phyloP scores from a whole-genome alignment of 1,284 basidiomycete species.

The Thelephora terrestris region DNA sequence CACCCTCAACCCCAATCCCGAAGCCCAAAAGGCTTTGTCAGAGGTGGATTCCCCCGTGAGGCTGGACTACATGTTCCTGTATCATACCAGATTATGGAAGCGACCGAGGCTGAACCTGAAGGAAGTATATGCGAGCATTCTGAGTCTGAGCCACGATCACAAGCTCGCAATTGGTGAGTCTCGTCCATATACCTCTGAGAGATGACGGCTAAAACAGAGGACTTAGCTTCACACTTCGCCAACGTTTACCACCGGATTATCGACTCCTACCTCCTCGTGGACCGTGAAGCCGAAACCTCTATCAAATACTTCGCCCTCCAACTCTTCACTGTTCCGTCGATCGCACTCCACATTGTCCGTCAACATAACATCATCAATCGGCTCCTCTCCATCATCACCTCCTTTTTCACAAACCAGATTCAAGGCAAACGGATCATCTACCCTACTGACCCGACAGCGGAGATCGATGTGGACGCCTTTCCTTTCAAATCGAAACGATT shows the following conservation, averaged over 20 bases:
- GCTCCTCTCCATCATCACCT: constrained; percentile 71
- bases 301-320: constrained; percentile 89
- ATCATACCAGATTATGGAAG: constrained; percentile 81
- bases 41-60: constrained; percentile 50
- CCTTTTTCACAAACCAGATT: constrained; percentile 87
- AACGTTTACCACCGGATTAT: constrained; percentile 81
- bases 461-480: constrained; percentile 70
- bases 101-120: constrained; percentile 70
- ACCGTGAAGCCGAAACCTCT: constrained; percentile 87
- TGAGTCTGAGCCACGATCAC: constrained; percentile 65
- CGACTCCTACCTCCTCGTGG: constrained; percentile 83
- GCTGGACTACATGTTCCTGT: constrained; percentile 67
- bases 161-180: constrained; percentile 65
- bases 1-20: constrained; percentile 21
- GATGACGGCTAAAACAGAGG: neutral
- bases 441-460: constrained; percentile 31
- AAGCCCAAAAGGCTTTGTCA: constrained; percentile 30
- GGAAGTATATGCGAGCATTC: constrained; percentile 72
- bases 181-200: neutral
- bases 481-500: constrained; percentile 92
- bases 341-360: constrained; percentile 71
- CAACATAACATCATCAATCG: constrained; percentile 67
- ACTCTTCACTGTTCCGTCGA: constrained; percentile 81
- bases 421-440: constrained; percentile 53
- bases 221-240: constrained; percentile 71